Percentiles rank a stretch among this genome's conserved stretches.
These are phyloP conservation scores for Cercospora citrullina DNA, from an alignment of 2,329 filamentous ascomycete species.

Conservation along the genomic window DNA sequence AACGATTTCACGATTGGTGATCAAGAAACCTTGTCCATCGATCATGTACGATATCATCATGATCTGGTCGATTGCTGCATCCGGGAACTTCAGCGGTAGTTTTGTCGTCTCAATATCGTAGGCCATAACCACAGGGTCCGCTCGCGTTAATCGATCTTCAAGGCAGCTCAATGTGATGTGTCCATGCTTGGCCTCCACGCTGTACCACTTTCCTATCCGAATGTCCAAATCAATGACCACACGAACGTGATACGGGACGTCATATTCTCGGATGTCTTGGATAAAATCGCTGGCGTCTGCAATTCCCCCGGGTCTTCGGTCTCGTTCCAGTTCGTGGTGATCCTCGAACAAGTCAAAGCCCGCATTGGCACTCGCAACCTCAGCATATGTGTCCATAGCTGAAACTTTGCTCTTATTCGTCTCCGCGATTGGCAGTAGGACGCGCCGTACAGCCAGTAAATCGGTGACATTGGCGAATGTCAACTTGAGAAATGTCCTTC, in stretches of 20 bases:
- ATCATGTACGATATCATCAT: conserved; percentile 99
- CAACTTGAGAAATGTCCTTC: conserved; percentile 82
- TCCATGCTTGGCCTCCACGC: conserved; percentile 90
- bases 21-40: conserved; percentile 94
- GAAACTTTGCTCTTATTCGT: conserved; percentile 96
- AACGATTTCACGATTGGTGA: conserved; percentile 96
- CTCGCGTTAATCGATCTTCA: conserved; percentile 82
- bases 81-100: conserved; percentile 91
- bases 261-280: conserved; percentile 97
- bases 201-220: conserved; percentile 95
- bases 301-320: conserved; percentile 72
- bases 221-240: conserved; percentile 97
- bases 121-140: conserved; percentile 97
- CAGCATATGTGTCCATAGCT: conserved; percentile 97
- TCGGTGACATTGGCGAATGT: conserved; percentile 85
- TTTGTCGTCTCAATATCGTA: conserved; percentile 99
- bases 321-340: conserved; percentile 62
- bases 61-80: conserved; percentile 89
- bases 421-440: conserved; percentile 86
- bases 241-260: conserved; percentile 98
- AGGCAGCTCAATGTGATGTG: conserved; percentile 79
- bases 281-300: conserved; percentile 94
- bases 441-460: conserved; percentile 77
- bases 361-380: conserved; percentile 82
- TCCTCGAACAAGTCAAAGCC: conserved; percentile 96